Evolutionary conservation across 2,329 filamentous ascomycete genomes (phyloP).

Genomic region (Colletotrichum truncatum): DNA sequence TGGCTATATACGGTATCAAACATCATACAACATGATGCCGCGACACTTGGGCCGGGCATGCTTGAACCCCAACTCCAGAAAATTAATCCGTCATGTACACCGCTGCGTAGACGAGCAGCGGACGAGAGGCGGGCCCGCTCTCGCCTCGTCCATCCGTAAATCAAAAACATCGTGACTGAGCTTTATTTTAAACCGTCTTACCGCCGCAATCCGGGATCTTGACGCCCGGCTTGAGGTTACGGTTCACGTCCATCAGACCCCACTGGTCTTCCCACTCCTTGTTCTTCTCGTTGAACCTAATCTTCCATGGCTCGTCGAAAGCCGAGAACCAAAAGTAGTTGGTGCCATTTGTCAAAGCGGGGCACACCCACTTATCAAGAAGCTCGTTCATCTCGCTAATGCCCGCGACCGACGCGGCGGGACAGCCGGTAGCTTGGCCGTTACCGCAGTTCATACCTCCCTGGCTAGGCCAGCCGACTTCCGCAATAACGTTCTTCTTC

Average conservation of each 20-base stretch:
- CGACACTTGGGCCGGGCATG: conserved; percentile 6
- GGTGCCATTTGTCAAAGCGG: conserved; percentile 80
- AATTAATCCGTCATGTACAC: conserved; percentile 29
- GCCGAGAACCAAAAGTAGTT: conserved; percentile 98
- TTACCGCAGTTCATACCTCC: conserved; percentile 70
- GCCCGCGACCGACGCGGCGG: conserved; percentile 77
- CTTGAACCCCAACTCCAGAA: conserved; percentile 12
- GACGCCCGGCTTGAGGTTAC: conserved; percentile 84
- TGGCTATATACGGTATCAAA: conserved; percentile 24
- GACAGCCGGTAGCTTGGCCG: conserved; percentile 55
- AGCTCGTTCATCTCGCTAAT: conserved; percentile 86
- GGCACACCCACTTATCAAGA: conserved; percentile 86
- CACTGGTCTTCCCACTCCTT: conserved; percentile 95
- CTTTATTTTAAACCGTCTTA: conserved; percentile 62
- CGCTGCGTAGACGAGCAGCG: conserved; percentile 14
- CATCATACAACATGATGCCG: conserved; percentile 26
- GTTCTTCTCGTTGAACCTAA: conserved; percentile 71
- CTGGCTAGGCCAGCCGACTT: conserved; percentile 89
- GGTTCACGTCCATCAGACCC: conserved; percentile 87
- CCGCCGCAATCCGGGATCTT: conserved; percentile 89
- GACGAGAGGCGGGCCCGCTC: background rate
- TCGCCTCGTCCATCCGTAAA: conserved; percentile 11
- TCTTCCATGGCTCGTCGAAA: conserved; percentile 97
- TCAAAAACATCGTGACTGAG: background rate
- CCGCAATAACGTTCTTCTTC: conserved; percentile 81